Conservation (phyloP, 2,329 filamentous ascomycete species). For the Colletotrichum chlorophyti region DNA sequence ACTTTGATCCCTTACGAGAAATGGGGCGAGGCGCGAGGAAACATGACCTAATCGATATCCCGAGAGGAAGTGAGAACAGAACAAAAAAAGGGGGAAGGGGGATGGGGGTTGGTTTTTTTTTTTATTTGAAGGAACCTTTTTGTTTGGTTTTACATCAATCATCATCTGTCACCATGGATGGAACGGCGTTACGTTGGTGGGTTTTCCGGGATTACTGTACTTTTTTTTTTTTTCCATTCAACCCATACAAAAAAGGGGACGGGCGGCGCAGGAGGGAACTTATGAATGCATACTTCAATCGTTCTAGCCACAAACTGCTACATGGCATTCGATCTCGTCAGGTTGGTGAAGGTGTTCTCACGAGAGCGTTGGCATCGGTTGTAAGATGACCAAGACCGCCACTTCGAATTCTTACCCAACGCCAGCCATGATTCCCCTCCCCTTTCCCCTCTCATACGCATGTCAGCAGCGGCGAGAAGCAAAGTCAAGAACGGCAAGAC, state of each 20-base stretch:
- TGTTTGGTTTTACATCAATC: background rate
- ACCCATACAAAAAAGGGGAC: background rate
- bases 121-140: too few species aligned
- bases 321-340: too few species aligned
- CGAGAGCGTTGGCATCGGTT: background rate
- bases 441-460: background rate
- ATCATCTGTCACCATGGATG: constrained; percentile 17
- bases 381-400: background rate
- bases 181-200: constrained; percentile 14
- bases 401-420: background rate
- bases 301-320: constrained; percentile 26
- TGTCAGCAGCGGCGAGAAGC: background rate
- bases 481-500: background rate
- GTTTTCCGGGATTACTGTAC: background rate
- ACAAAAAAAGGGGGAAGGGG: background rate
- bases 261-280: constrained; percentile 22
- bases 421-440: too few species aligned
- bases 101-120: background rate
- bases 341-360: too few species aligned
- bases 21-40: background rate
- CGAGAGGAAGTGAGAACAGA: background rate
- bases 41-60: constrained; percentile 23
- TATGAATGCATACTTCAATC: constrained; percentile 25
- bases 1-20: background rate
- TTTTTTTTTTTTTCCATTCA: background rate